A percentile compares a stretch with the other conserved stretches of the same genome.
phyloP scores from a whole-genome alignment of 148 eudicot species.

The Pharnaceum exiguum region DNA sequence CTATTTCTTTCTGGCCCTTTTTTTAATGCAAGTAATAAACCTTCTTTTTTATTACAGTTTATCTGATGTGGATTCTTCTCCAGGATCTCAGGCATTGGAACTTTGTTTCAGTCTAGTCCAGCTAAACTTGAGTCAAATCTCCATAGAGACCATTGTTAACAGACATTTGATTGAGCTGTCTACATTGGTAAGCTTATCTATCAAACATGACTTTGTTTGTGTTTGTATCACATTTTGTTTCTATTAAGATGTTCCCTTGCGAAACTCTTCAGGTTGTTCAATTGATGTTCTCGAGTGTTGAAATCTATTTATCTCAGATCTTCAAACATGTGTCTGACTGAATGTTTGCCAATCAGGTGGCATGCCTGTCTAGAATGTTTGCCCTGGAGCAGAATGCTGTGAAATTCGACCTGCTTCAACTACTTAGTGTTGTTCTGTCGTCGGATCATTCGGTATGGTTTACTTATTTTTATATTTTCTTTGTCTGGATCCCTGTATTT shows the following conservation, averaged over 20 bases:
- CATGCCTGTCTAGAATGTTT: slow-evolving; percentile 53
- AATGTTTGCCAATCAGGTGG: slow-evolving; percentile 44
- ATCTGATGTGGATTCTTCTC: slow-evolving; percentile 9
- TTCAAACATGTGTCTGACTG: neutral
- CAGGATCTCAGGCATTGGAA: slow-evolving; percentile 62
- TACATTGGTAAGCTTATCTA: slow-evolving; percentile 36
- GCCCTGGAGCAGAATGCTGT: slow-evolving; percentile 67
- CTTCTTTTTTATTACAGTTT: neutral
- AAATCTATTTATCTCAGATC: neutral
- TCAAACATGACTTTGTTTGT: neutral
- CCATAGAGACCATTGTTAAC: slow-evolving; percentile 37
- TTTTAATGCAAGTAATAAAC: too few relatives aligned
- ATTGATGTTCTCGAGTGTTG: neutral
- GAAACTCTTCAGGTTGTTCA: neutral
- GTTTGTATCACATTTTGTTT: slow-evolving; percentile 7
- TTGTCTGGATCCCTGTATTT: too few relatives aligned
- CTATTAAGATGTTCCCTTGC: neutral
- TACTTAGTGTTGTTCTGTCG: slow-evolving; percentile 54
- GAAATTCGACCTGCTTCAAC: slow-evolving; percentile 77
- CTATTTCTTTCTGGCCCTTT: neutral
- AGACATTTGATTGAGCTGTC: slow-evolving; percentile 53
- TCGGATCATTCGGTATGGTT: slow-evolving; percentile 57
- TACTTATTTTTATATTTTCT: neutral
- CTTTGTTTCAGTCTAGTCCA: slow-evolving; percentile 54
- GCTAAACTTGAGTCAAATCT: slow-evolving; percentile 41